phyloP scores from a whole-genome alignment of 2,329 filamentous ascomycete species.

The Aspergillus fumigatiaffinis region DNA sequence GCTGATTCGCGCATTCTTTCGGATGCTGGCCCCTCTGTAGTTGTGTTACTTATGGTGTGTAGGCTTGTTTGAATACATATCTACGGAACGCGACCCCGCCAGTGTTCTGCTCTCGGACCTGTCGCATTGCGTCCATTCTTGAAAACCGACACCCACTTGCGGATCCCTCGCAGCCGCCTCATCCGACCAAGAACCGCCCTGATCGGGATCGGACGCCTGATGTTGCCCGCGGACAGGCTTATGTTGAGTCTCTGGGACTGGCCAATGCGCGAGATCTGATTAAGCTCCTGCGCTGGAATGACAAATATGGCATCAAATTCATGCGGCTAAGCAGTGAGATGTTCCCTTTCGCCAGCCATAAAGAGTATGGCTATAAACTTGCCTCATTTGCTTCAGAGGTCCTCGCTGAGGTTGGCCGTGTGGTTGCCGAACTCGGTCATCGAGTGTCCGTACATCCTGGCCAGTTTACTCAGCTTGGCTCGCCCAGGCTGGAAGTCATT shows the following conservation, averaged over 20 bases:
- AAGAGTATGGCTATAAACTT: slow-evolving; percentile 79
- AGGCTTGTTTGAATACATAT: slow-evolving; percentile 92
- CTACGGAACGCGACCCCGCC: slow-evolving; percentile 75
- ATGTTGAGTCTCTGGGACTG: slow-evolving; percentile 72
- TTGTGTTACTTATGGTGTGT: slow-evolving; percentile 3
- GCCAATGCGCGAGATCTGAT: slow-evolving; percentile 77
- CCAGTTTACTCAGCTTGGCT: slow-evolving; percentile 88
- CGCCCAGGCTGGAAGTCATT: slow-evolving; percentile 73
- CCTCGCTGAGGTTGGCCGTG: slow-evolving; percentile 69
- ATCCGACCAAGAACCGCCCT: slow-evolving; percentile 79
- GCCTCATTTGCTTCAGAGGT: slow-evolving; percentile 76
- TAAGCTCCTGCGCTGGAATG: slow-evolving; percentile 89
- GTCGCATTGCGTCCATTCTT: slow-evolving; percentile 82
- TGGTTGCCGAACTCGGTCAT: slow-evolving; percentile 75
- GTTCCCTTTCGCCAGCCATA: slow-evolving; percentile 93
- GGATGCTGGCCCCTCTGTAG: not conserved
- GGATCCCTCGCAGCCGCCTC: slow-evolving; percentile 71
- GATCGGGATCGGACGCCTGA: slow-evolving; percentile 69
- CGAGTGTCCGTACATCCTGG: slow-evolving; percentile 87
- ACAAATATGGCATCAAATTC: slow-evolving; percentile 86
- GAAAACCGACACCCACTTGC: slow-evolving; percentile 80
- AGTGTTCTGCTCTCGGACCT: slow-evolving; percentile 87
- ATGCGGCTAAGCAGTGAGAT: slow-evolving; percentile 91
- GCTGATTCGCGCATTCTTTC: not conserved
- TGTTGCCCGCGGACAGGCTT: slow-evolving; percentile 62